Base-by-base conservation (phyloP, 495 filamentous ascomycete genomes). In the Penicillium atrosanguineum region DNA sequence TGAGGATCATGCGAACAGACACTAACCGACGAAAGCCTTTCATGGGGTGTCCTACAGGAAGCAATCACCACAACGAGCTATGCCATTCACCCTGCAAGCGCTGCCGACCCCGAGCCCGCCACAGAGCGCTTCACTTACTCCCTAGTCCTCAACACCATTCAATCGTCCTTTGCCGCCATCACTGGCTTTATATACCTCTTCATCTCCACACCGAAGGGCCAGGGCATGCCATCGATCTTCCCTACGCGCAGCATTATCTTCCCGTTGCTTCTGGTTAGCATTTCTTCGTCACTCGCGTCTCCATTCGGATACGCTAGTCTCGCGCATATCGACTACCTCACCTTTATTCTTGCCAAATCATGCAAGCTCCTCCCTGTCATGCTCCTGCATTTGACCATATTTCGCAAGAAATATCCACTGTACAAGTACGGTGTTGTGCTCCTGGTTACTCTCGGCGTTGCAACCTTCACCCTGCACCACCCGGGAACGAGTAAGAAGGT, bases 291-390 rank as follows among this genome's bases (percentile, higher is more conserved):
- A 1, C 88, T 98, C 53, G 90, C 93, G 18, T 88, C 86, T 6
- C 94, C 94, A 26, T 97, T 98, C 61, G 94, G 94, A 57, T 98
- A 98, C 73, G 92, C 93, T 40, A 86, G 84, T 43, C 86, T 98
- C 41, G 82, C 85, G 36, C 93, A 98, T 70, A 93, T 97, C 75
- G 94, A 97, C 81, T 98, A 97, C 79, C 87, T 98, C 65, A 98
- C 94, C 19, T 98, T 92, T 77, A 93, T 97, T 69, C 89, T 98
- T 21, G 95, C 94, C 58, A 98, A 98, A 69, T 88, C 84, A 46
- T 98, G 94, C 87, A 98, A 98, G 71, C 81, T 98, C 16, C 85
- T 98, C 9, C 94, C 94, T 4, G 93, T 98, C 59, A 97, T 98
- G 94, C 85, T 92, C 63, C 82, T 98, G 42, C 93, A 97, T 71